phyloP scores from a whole-genome alignment of 768 basidiomycete genomes.

The Psilocybe azurescens region DNA sequence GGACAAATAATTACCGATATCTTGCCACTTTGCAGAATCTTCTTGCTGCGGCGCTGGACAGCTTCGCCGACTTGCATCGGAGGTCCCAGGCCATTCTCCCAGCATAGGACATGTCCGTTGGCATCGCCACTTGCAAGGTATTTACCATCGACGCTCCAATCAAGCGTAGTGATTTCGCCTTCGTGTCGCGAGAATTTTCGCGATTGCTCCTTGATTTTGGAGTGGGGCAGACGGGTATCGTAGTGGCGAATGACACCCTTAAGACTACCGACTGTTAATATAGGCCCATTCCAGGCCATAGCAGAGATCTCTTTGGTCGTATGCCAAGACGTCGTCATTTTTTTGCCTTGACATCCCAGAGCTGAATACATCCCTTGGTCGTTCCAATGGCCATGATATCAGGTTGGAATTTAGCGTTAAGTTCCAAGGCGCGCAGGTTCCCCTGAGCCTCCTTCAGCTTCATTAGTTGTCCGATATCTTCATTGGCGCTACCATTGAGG shows the following conservation, averaged over 20 bases:
- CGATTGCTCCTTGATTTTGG: constrained; percentile 64
- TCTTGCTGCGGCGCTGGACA: constrained; percentile 62
- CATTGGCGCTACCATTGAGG: constrained; percentile 35
- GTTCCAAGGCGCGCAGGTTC: constrained; percentile 46
- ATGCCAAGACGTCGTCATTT: constrained; percentile 53
- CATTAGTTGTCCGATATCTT: constrained; percentile 55
- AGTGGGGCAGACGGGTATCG: constrained; percentile 61
- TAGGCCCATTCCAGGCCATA: constrained; percentile 68
- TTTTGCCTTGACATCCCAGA: constrained; percentile 74
- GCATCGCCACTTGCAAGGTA: constrained; percentile 80
- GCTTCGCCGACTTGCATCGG: constrained; percentile 63
- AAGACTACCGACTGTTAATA: constrained; percentile 68
- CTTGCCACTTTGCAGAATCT: constrained; percentile 71
- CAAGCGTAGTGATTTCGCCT: constrained; percentile 64
- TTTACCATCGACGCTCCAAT: constrained; percentile 71
- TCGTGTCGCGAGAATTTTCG: constrained; percentile 73
- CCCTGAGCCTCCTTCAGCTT: constrained; percentile 53
- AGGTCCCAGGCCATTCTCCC: constrained; percentile 64
- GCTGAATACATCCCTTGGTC: constrained; percentile 65
- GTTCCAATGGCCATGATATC: constrained; percentile 66
- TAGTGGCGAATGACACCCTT: constrained; percentile 80
- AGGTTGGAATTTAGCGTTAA: constrained; percentile 36
- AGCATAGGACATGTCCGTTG: constrained; percentile 76
- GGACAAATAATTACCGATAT: constrained; percentile 47
- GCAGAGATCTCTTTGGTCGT: constrained; percentile 64